phyloP scores from a whole-genome alignment of 140 eudicot genomes.

The Cichorium intybus region DNA sequence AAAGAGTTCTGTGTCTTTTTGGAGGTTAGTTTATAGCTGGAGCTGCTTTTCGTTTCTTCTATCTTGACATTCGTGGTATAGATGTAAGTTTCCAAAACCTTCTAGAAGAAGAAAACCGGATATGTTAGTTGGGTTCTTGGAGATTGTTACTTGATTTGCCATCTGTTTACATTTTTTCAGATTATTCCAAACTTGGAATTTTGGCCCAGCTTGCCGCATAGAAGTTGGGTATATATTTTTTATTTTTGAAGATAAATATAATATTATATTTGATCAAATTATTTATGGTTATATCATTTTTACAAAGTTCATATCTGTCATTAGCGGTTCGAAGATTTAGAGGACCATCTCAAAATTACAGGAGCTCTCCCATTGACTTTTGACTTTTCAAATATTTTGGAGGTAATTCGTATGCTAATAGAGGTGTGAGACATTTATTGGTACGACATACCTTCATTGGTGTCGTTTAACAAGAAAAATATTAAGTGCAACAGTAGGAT shows the following conservation, averaged over 20 bases:
- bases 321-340: constrained; percentile 63
- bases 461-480: no score
- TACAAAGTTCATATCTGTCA: constrained; percentile 60
- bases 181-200: constrained; percentile 75
- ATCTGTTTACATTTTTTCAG: constrained; percentile 40
- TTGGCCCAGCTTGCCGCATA: constrained; percentile 84
- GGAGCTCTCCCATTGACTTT: constrained; percentile 88
- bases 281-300: neutral
- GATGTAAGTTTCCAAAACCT: constrained; percentile 52
- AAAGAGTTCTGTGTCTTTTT: constrained; percentile 64
- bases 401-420: constrained; percentile 4
- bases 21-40: constrained; percentile 74
- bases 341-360: constrained; percentile 73
- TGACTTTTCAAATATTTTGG: constrained; percentile 31
- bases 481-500: no score
- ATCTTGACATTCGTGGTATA: constrained; percentile 68
- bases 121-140: neutral
- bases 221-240: constrained; percentile 50
- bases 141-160: neutral
- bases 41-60: constrained; percentile 60
- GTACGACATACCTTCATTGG: no score
- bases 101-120: neutral
- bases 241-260: no score
- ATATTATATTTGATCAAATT: no score
- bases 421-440: no score